Conservation (phyloP, 1,284 basidiomycete genomes). For the Tilletia indica region DNA sequence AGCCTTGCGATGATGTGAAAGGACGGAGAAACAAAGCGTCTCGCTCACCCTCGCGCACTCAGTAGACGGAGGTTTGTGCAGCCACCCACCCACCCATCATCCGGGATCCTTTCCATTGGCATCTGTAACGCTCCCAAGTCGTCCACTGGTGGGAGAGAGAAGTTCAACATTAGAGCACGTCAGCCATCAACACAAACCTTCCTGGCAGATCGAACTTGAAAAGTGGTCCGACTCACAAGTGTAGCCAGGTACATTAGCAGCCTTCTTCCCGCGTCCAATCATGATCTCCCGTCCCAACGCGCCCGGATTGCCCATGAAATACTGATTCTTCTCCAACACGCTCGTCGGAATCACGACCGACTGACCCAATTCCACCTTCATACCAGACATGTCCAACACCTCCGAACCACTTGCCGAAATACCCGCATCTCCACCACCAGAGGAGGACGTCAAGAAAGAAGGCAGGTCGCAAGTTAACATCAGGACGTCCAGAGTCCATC, state of each 20-base stretch:
- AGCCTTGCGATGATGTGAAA: too few relatives aligned
- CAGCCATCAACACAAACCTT: too few relatives aligned
- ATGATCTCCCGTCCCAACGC: conserved; percentile 27
- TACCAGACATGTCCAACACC: conserved; percentile 22
- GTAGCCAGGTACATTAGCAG: conserved; percentile 32
- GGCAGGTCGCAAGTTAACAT: conserved; percentile 36
- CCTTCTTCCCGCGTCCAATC: conserved; percentile 25
- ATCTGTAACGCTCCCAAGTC: conserved; percentile 14
- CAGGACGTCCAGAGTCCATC: conserved; percentile 45
- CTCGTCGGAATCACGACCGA: conserved; percentile 39
- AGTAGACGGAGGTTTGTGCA: conserved; percentile 41
- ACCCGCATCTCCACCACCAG: not conserved
- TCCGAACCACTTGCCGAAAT: not conserved
- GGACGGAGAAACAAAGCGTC: too few relatives aligned
- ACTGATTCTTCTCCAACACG: conserved; percentile 37
- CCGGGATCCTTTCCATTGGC: too few relatives aligned
- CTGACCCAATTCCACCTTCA: conserved; percentile 30
- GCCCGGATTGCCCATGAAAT: conserved; percentile 37
- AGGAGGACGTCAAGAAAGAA: not conserved
- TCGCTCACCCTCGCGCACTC: too few relatives aligned
- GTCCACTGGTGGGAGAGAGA: not conserved
- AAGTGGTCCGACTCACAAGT: conserved; percentile 25
- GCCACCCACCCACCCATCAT: conserved; percentile 48
- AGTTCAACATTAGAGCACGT: not conserved
- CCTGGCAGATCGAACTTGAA: too few relatives aligned